phyloP scores from a whole-genome alignment of 306 rosid species.

The Ammopiptanthus mongolicus region DNA sequence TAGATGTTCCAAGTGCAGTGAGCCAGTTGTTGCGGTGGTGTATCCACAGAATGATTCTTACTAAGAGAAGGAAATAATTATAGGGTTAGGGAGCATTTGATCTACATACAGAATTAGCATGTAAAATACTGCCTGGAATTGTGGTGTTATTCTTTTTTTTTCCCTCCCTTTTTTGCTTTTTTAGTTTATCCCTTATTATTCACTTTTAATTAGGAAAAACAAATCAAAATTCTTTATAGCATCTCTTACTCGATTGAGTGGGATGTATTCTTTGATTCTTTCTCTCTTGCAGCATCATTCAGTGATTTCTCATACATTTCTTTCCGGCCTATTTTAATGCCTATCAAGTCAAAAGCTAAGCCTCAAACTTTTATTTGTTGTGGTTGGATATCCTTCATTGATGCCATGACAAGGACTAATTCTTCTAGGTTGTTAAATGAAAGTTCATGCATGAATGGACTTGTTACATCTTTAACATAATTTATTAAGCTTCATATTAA shows the following conservation, averaged over 20 bases:
- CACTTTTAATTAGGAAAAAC: conserved; percentile 24
- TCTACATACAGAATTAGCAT: conserved; percentile 30
- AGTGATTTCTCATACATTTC: neutral
- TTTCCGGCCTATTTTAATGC: neutral
- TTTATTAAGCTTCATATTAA: too few species aligned
- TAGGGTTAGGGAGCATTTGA: conserved; percentile 22
- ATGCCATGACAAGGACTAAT: too few species aligned
- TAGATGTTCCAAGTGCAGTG: conserved; percentile 88
- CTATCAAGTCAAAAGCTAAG: neutral
- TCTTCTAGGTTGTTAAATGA: too few species aligned
- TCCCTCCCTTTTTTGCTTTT: neutral
- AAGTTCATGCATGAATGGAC: too few species aligned
- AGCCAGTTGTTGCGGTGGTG: conserved; percentile 65
- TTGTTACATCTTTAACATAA: too few species aligned
- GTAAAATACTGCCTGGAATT: conserved; percentile 36
- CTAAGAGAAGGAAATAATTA: conserved; percentile 6
- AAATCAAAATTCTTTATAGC: conserved; percentile 18
- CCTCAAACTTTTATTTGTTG: neutral
- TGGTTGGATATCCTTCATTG: neutral
- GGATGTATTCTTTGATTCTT: conserved; percentile 30
- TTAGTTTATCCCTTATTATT: conserved; percentile 12
- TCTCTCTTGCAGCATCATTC: conserved; percentile 14
- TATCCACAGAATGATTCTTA: conserved; percentile 32
- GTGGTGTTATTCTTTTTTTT: conserved; percentile 27
- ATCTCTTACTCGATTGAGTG: conserved; percentile 13